Evolutionary conservation across 495 filamentous ascomycete species (phyloP).

Genomic region (Hypoxylon rickii): DNA sequence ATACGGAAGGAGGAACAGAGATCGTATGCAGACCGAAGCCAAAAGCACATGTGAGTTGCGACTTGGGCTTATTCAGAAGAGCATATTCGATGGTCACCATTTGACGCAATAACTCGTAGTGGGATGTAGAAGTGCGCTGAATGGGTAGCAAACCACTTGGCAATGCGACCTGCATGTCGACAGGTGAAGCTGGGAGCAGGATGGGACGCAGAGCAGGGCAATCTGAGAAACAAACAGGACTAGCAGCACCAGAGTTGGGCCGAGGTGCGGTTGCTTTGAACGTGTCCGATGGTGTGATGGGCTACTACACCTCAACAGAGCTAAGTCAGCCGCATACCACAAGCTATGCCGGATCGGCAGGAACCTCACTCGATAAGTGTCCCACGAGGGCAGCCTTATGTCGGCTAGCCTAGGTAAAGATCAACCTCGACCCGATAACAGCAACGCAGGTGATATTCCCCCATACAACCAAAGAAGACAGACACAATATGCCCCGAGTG

Average conservation of each 20-base stretch:
- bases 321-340: slow-evolving; percentile 26
- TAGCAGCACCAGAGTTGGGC: slow-evolving; percentile 18
- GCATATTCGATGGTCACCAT: slow-evolving; percentile 1
- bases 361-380: background rate
- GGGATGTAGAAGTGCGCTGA: slow-evolving; percentile 4
- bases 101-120: slow-evolving; percentile 1
- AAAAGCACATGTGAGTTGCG: background rate
- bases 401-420: slow-evolving; percentile 6
- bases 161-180: slow-evolving; percentile 19
- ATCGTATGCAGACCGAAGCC: slow-evolving; percentile 6
- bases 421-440: slow-evolving; percentile 3
- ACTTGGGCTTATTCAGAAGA: slow-evolving; percentile 17
- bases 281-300: slow-evolving; percentile 21
- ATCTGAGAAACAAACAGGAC: slow-evolving; percentile 16
- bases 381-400: slow-evolving; percentile 15
- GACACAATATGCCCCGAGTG: background rate
- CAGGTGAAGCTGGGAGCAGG: slow-evolving; percentile 14
- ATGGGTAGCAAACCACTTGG: slow-evolving; percentile 14
- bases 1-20: slow-evolving; percentile 30
- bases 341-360: slow-evolving; percentile 22
- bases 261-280: slow-evolving; percentile 28
- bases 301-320: slow-evolving; percentile 4
- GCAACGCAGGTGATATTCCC: background rate
- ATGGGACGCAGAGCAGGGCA: slow-evolving; percentile 6
- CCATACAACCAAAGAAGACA: no score